phyloP scores from a whole-genome alignment of 495 filamentous ascomycete genomes.

The Lasiosphaeriaceae sp. region DNA sequence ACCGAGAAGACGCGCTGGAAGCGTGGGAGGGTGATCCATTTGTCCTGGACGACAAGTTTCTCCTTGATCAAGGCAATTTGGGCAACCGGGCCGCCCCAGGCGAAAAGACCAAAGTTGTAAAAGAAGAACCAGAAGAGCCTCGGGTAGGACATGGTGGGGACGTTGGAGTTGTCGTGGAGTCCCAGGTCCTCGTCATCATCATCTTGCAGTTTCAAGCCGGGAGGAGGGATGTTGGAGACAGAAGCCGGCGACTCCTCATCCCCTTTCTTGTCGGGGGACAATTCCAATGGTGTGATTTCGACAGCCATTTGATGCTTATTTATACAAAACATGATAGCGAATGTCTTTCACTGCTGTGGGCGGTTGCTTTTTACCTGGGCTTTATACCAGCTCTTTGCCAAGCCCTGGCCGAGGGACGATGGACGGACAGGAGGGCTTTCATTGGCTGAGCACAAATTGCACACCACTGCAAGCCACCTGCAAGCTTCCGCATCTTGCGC shows the following conservation, averaged over 20 bases:
- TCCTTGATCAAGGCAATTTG: slow-evolving; percentile 14
- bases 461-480: no score
- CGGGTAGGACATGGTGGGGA: slow-evolving; percentile 6
- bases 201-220: neutral
- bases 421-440: slow-evolving; percentile 7
- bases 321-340: neutral
- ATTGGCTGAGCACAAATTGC: no score
- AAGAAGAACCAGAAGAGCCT: slow-evolving; percentile 15
- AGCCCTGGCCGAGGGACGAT: neutral
- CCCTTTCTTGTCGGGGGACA: neutral
- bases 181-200: slow-evolving; percentile 1
- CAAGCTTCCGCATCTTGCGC: no score
- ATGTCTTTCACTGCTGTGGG: neutral
- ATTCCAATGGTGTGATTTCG: neutral
- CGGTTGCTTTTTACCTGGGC: neutral
- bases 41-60: slow-evolving; percentile 10
- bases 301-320: neutral
- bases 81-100: slow-evolving; percentile 11
- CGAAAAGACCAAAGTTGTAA: slow-evolving; percentile 14
- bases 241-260: neutral
- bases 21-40: slow-evolving; percentile 13
- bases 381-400: neutral
- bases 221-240: neutral
- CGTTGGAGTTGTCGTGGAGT: slow-evolving; percentile 10
- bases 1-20: slow-evolving; percentile 13